phyloP scores from a whole-genome alignment of 345 rosid genomes.

The Melastoma malabathricum region DNA sequence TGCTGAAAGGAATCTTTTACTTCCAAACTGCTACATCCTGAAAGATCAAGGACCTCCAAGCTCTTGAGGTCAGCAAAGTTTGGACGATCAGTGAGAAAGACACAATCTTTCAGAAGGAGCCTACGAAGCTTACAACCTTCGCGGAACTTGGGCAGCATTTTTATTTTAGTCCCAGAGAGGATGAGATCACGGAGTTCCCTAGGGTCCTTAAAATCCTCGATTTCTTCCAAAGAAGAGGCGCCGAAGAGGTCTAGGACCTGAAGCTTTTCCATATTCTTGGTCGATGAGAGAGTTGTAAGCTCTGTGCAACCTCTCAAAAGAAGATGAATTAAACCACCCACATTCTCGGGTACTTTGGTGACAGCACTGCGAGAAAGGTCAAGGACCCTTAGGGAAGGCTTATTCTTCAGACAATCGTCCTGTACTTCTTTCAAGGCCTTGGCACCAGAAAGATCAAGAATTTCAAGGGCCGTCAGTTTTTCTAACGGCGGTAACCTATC shows the following conservation, averaged over 20 bases:
- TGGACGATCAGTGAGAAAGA: constrained; percentile 1
- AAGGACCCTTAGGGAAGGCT: neutral
- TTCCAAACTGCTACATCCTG: constrained; percentile 9
- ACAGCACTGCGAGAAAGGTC: constrained; percentile 3
- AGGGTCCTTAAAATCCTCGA: constrained; percentile 9
- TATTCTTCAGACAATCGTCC: neutral
- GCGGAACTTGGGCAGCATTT: constrained; percentile 12
- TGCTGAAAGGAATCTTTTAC: constrained; percentile 4
- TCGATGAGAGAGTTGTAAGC: constrained; percentile 5
- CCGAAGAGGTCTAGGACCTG: constrained; percentile 15
- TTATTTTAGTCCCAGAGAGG: constrained; percentile 23
- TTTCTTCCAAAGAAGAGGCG: neutral
- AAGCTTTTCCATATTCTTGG: constrained; percentile 6
- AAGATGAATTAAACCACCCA: constrained; percentile 3
- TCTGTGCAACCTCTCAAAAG: constrained; percentile 7
- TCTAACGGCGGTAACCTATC: constrained; percentile 5
- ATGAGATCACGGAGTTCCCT: constrained; percentile 13
- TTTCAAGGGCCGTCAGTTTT: neutral
- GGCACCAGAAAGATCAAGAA: constrained; percentile 4
- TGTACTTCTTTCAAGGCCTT: neutral
- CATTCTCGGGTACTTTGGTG: neutral
- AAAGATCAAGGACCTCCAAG: constrained; percentile 13
- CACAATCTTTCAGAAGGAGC: constrained; percentile 18
- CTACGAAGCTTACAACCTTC: constrained; percentile 7
- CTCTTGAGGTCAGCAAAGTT: neutral